Conservation (phyloP, 2,329 filamentous ascomycete genomes). For the Ramularia collo-cygni region DNA sequence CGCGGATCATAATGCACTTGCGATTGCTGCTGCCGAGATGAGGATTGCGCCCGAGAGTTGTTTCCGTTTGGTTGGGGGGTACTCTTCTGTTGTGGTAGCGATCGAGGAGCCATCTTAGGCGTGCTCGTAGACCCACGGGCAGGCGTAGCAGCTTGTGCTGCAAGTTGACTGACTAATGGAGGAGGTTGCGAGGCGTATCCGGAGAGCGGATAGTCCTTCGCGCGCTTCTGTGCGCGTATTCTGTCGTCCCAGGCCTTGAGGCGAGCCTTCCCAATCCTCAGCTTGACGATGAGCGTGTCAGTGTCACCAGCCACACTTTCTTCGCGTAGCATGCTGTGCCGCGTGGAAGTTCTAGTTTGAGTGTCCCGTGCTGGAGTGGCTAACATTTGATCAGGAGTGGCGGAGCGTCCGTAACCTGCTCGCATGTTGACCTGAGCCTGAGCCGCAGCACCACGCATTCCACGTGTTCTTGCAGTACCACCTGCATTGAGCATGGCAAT, state of each 20-base stretch:
- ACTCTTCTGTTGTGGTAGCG: slow-evolving; percentile 17
- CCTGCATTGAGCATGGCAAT: slow-evolving; percentile 30
- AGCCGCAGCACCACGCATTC: slow-evolving; percentile 81
- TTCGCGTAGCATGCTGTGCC: slow-evolving; percentile 60
- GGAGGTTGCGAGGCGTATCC: slow-evolving; percentile 29
- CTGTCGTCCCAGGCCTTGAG: slow-evolving; percentile 56
- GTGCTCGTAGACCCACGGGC: slow-evolving; percentile 18
- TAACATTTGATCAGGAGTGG: slow-evolving; percentile 68
- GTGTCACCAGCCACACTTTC: slow-evolving; percentile 72
- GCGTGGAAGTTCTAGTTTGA: slow-evolving; percentile 62
- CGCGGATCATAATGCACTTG: slow-evolving; percentile 27
- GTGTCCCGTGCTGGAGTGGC: slow-evolving; percentile 51
- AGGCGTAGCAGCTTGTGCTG: slow-evolving; percentile 16
- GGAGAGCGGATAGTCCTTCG: slow-evolving; percentile 27
- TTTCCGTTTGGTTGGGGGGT: slow-evolving; percentile 26
- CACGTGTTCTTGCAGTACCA: slow-evolving; percentile 81
- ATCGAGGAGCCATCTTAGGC: slow-evolving; percentile 22
- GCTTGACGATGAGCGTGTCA: slow-evolving; percentile 57
- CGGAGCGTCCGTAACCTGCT: slow-evolving; percentile 66
- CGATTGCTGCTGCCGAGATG: slow-evolving; percentile 10
- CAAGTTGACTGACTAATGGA: slow-evolving; percentile 4
- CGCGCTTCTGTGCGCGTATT: slow-evolving; percentile 28
- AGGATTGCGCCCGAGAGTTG: slow-evolving; percentile 17
- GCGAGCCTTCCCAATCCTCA: slow-evolving; percentile 67
- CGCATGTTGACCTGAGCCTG: slow-evolving; percentile 81